Percentiles rank a stretch among this genome's conserved stretches.
These are phyloP conservation scores for Tinospora cordifolia DNA, from an alignment of 164 flowering plant species.

Conservation along the genomic window DNA sequence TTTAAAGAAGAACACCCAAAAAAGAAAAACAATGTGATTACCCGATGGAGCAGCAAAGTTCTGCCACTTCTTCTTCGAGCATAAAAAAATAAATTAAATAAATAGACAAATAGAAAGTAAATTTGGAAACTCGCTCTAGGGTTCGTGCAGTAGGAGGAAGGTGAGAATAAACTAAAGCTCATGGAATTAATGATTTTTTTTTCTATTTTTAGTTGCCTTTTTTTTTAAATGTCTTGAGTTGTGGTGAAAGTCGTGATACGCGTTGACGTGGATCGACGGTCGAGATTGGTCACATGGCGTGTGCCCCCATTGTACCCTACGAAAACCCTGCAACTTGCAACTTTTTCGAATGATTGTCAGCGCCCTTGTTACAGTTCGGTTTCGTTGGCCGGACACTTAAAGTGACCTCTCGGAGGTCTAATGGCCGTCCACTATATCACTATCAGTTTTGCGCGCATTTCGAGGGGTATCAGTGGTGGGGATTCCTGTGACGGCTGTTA, in stretches of 20 bases:
- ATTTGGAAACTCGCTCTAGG: not conserved
- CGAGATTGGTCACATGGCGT: not conserved
- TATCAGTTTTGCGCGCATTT: not conserved
- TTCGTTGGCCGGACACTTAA: not conserved
- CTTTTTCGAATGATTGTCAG: not conserved
- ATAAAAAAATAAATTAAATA: too few relatives aligned
- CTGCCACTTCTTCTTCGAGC: too few relatives aligned
- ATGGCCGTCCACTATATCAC: not conserved
- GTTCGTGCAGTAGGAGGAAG: not conserved
- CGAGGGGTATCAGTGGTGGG: not conserved
- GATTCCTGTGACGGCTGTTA: not conserved
- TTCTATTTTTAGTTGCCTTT: not conserved
- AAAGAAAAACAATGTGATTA: too few relatives aligned
- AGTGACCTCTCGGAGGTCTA: too few relatives aligned
- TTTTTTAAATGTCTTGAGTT: not conserved
- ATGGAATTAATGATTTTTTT: not conserved
- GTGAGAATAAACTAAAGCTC: too few relatives aligned
- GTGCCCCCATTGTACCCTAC: constrained; percentile 1
- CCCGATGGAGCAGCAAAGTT: too few relatives aligned
- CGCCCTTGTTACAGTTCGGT: not conserved
- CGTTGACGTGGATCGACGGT: not conserved
- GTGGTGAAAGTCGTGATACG: not conserved
- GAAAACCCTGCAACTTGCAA: not conserved
- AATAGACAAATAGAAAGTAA: not conserved
- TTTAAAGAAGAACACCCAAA: not conserved